Evolutionary conservation across 208 protist species (phyloP).

Genomic region (Wallacemonas sp.): DNA sequence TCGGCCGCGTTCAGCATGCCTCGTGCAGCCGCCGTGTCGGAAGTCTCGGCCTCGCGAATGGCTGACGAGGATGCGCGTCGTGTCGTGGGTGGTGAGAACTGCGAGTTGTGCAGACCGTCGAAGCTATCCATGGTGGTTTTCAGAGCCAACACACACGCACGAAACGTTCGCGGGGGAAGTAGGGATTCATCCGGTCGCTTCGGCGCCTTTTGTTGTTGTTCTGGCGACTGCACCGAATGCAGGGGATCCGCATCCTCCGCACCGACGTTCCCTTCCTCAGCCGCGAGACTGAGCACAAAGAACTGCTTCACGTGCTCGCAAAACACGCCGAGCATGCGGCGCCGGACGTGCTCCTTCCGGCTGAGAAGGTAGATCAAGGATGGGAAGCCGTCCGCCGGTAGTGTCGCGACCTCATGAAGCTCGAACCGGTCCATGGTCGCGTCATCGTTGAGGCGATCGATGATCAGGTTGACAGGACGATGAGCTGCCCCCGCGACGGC

Average conservation of each 20-base stretch:
- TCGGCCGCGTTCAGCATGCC: slow-evolving; percentile 8
- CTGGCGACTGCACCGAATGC: too few species aligned
- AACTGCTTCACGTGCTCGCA: slow-evolving; percentile 10
- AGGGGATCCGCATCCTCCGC: too few species aligned
- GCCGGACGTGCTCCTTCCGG: slow-evolving; percentile 1
- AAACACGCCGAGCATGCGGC: not conserved
- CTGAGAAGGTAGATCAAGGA: slow-evolving; percentile 42
- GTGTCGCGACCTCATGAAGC: slow-evolving; percentile 25
- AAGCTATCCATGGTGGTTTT: slow-evolving; percentile 17
- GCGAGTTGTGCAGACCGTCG: not conserved
- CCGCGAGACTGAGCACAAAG: not conserved
- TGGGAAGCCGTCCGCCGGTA: slow-evolving; percentile 50
- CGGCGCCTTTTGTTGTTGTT: not conserved
- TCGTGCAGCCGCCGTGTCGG: not conserved
- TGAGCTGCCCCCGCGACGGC: not conserved
- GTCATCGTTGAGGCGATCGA: slow-evolving; percentile 8
- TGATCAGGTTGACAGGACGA: not conserved
- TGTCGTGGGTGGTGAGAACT: not conserved
- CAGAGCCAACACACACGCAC: slow-evolving; percentile 15
- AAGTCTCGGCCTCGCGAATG: too few species aligned
- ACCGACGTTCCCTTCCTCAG: too few species aligned
- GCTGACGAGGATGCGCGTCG: too few species aligned
- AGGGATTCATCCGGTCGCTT: not conserved
- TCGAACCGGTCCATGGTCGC: slow-evolving; percentile 25
- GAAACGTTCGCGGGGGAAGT: slow-evolving; percentile 4